Evolutionary conservation across 2,329 filamentous ascomycete genomes (phyloP), one percentile per base, ranked within the genome.

Genomic region (Neonectria coccinea): DNA sequence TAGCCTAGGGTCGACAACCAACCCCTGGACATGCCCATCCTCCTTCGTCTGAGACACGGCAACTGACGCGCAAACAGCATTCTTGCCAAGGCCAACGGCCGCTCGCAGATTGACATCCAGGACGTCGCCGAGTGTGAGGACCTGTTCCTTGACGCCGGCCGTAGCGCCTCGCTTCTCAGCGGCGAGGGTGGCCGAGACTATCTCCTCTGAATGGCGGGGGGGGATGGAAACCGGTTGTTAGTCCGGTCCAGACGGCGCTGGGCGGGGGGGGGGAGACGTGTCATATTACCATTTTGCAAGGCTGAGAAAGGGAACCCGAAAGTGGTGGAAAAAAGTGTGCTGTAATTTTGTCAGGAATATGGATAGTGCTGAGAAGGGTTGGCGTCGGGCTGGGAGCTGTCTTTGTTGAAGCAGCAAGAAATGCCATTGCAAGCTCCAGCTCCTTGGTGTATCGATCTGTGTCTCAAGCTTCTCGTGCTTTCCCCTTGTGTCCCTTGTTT

Each of bases 91-190:
- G 92, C 96, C 75, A 92, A 91, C 77, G 92, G 92, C 64, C 89
- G 90, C 74, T 86, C 84, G 67, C 90, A 92, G 76, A 94, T 95
- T 74, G 91, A 94, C 74, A 82, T 92, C 61, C 86, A 89, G 74
- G 92, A 95, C 78, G 88, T 96, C 69, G 87, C 86, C 16, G 92
- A 96, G 81, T 94, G 92, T 77, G 91, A 94, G 78, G 91, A 93
- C 75, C 82, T 96, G 55, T 95, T 96, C 83, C 88, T 95, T 70
- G 92, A 96, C 79, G 91, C 92, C 54, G 89, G 89, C 75, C 88
- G 92, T 71, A 95, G 92, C 79, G 92, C 92, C 67, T 82, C 85
- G 66, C 86, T 94, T 71, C 86, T 94, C 73, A 82, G 79, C 68
- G 81, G 86, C 76, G 88, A 89, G 79, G 86, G 86, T 60, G 88